phyloP scores from a whole-genome alignment of 2,329 filamentous ascomycete species.

The Botrytis hyacinthi region DNA sequence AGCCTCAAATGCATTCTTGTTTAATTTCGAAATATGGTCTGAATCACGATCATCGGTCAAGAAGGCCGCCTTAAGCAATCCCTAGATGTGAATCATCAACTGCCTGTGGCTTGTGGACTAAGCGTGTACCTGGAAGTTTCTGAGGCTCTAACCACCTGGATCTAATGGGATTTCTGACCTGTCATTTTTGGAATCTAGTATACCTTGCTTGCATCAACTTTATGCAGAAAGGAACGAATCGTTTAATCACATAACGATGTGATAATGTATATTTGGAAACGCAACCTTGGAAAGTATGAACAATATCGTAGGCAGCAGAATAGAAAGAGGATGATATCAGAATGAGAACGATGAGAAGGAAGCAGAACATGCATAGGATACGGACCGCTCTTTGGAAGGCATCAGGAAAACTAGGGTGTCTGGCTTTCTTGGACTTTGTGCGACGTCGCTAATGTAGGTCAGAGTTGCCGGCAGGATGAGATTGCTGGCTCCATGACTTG shows the following conservation, averaged over 20 bases:
- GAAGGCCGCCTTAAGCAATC: conserved; percentile 18
- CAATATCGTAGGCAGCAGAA: conserved; percentile 15
- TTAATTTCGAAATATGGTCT: not conserved
- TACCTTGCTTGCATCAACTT: conserved; percentile 19
- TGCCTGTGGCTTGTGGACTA: conserved; percentile 4
- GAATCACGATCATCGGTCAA: not conserved
- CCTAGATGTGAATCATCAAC: conserved; percentile 16
- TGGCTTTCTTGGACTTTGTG: conserved; percentile 11
- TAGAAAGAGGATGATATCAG: conserved; percentile 6
- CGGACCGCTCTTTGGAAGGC: conserved; percentile 8
- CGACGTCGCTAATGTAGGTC: conserved; percentile 7
- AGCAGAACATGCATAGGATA: conserved; percentile 15
- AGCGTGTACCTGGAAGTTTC: not conserved
- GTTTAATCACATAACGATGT: not conserved
- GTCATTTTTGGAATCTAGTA: conserved; percentile 14
- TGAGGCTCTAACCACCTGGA: conserved; percentile 10
- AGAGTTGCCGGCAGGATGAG: conserved; percentile 10
- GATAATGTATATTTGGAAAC: conserved; percentile 18
- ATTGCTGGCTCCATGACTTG: conserved; percentile 12
- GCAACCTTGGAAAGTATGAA: not conserved
- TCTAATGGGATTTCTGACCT: conserved; percentile 19
- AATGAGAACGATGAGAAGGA: not conserved
- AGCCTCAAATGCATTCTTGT: not conserved
- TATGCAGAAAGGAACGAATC: conserved; percentile 2
- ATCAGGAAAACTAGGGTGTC: not conserved